Evolutionary conservation across 1,284 basidiomycete genomes (phyloP), one percentile per base, ranked within the genome.

Genomic region (Dichomitus squalens): DNA sequence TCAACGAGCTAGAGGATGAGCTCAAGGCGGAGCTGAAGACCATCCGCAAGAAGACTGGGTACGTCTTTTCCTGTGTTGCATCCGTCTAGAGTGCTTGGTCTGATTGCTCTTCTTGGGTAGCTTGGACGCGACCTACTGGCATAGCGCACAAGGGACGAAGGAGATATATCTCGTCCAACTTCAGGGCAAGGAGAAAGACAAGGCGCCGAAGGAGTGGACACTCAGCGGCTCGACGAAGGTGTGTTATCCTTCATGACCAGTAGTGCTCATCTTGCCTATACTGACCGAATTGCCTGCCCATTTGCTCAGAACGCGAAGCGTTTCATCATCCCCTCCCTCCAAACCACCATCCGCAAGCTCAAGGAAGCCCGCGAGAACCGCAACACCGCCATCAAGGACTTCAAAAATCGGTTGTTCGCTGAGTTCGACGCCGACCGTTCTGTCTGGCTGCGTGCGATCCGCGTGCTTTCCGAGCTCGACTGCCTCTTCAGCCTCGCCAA

Each of bases 401-500:
- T 96, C 77, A 93, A 88, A 71, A 80, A 79, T 60, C 82, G 87
- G n/a, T 76, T 97, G 1, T 92, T 86, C 66, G 82, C 78, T 11
- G 92, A 95, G 74, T 98, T 98, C 70, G 93, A 96, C 69, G 79
- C 83, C 7, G 93, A 97, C 66, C 85, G 93, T 34, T 79, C 82
- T 16, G 75, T 87, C 16, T 95, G 92, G 93, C 76, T 92, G 58
- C 85, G 88, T 23, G 84, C 87, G 16, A 81, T 95, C 57, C 84
- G 90, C 59, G 85, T 92, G 44, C 78, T 93, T 64, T 85, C 95
- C 51, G 87, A 98, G 75, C 78, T 99, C 23, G 97, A 99, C 73
- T 99, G 97, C 72, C 77, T 99, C 31, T 86, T 97, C 68, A 95
- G 93, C 65, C 78, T 99, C 49, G 92, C 96, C 7, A 96, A 95